Conservation (phyloP, 2,329 filamentous ascomycete genomes). For the Pseudopithomyces maydicus region DNA sequence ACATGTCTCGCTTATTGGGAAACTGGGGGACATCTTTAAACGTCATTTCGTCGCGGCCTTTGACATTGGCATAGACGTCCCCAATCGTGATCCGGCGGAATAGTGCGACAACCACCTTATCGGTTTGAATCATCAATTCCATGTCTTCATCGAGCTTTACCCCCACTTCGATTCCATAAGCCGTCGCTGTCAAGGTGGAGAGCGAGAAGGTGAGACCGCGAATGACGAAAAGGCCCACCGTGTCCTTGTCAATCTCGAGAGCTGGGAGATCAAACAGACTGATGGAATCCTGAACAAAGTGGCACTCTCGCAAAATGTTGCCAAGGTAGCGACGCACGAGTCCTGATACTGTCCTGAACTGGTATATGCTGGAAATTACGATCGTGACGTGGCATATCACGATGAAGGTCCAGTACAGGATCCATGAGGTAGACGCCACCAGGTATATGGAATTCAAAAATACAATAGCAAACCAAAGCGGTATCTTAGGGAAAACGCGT, state of each 20-base stretch:
- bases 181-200: constrained; percentile 55
- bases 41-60: constrained; percentile 59
- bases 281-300: constrained; percentile 59
- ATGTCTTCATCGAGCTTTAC: constrained; percentile 59
- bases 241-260: constrained; percentile 60
- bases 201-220: constrained; percentile 59
- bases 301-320: constrained; percentile 48
- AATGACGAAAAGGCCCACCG: constrained; percentile 58
- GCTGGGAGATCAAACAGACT: constrained; percentile 57
- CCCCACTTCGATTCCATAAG: constrained; percentile 60
- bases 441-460: constrained; percentile 55
- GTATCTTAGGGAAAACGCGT: constrained; percentile 51
- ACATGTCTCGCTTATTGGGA: constrained; percentile 40
- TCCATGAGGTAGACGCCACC: constrained; percentile 58
- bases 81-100: constrained; percentile 58
- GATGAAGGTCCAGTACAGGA: constrained; percentile 53
- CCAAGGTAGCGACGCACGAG: constrained; percentile 44
- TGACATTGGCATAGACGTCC: constrained; percentile 60
- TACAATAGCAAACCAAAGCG: constrained; percentile 54
- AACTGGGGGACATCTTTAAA: constrained; percentile 46
- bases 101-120: constrained; percentile 54
- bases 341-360: constrained; percentile 50
- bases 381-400: constrained; percentile 50
- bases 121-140: constrained; percentile 58
- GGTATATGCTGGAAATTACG: constrained; percentile 52